These are phyloP conservation scores for Schizochytrium sp. DNA, from an alignment of 108 stramenopile genomes.

Conservation along the genomic window DNA sequence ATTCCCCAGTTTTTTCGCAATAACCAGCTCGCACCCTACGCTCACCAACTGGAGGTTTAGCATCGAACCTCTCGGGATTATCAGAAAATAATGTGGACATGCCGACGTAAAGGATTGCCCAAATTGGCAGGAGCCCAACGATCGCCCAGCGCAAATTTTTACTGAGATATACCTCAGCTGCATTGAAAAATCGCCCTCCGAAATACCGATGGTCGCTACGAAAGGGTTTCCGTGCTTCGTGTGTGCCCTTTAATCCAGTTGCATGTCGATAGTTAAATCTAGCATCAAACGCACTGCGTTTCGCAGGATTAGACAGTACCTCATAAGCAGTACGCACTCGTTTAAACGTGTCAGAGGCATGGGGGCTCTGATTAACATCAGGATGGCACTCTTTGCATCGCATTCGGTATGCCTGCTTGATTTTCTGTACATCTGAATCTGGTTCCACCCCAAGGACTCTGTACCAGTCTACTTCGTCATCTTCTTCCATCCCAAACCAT, in stretches of 20 bases:
- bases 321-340: slow-evolving; percentile 18
- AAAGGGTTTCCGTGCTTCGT: background rate
- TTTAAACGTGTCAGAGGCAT: background rate
- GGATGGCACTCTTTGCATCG: slow-evolving; percentile 12
- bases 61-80: background rate
- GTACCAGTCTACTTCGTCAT: slow-evolving; percentile 38
- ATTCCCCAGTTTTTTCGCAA: background rate
- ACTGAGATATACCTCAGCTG: background rate
- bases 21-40: slow-evolving; percentile 12
- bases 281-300: slow-evolving; percentile 13
- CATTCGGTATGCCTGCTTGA: slow-evolving; percentile 2
- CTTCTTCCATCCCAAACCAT: background rate
- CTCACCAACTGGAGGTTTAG: background rate
- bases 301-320: background rate
- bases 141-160: slow-evolving; percentile 12
- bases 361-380: background rate
- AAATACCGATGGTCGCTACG: background rate
- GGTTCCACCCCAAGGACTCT: background rate
- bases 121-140: background rate
- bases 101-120: slow-evolving; percentile 12
- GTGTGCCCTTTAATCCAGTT: background rate
- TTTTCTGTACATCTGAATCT: background rate
- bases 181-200: background rate
- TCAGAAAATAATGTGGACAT: background rate
- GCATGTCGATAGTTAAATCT: background rate